phyloP scores from a whole-genome alignment of 1,284 basidiomycete species.

The Phlebopus sp. region DNA sequence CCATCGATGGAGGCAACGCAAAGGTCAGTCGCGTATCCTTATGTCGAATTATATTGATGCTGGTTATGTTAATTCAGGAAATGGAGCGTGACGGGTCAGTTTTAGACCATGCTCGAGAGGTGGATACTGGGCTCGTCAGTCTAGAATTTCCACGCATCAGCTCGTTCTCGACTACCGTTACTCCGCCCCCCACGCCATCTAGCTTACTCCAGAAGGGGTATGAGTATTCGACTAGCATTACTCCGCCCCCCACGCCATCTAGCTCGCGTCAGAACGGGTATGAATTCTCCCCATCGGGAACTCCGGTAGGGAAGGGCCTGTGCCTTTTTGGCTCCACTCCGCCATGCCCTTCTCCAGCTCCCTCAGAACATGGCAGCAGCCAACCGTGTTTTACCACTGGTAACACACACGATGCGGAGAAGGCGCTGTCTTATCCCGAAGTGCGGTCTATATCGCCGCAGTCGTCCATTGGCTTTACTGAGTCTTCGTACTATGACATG shows the following conservation, averaged over 20 bases:
- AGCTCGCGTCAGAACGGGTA: conserved; percentile 1
- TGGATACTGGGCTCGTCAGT: background rate
- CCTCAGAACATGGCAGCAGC: conserved; percentile 30
- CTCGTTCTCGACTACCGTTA: conserved; percentile 1
- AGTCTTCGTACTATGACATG: conserved; percentile 12
- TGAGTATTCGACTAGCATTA: background rate
- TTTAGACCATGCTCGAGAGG: background rate
- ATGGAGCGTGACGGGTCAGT: background rate
- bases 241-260: background rate
- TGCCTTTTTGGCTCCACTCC: background rate
- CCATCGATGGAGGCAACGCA: background rate
- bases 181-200: background rate
- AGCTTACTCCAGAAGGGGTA: conserved; percentile 1
- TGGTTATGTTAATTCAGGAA: conserved; percentile 5
- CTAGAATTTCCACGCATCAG: background rate
- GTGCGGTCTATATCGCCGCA: conserved; percentile 9
- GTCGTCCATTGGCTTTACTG: conserved; percentile 10
- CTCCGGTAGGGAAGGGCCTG: background rate
- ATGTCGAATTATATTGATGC: conserved; percentile 8
- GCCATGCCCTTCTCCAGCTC: conserved; percentile 24
- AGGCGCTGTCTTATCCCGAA: conserved; percentile 4
- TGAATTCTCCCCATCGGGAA: background rate
- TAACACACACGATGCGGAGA: conserved; percentile 1
- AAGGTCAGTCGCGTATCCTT: conserved; percentile 5
- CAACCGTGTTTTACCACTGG: background rate